Evolutionary conservation across 257 asterid genomes (phyloP), one percentile per base, ranked within the genome.

Genomic region (Cruciata laevipes): DNA sequence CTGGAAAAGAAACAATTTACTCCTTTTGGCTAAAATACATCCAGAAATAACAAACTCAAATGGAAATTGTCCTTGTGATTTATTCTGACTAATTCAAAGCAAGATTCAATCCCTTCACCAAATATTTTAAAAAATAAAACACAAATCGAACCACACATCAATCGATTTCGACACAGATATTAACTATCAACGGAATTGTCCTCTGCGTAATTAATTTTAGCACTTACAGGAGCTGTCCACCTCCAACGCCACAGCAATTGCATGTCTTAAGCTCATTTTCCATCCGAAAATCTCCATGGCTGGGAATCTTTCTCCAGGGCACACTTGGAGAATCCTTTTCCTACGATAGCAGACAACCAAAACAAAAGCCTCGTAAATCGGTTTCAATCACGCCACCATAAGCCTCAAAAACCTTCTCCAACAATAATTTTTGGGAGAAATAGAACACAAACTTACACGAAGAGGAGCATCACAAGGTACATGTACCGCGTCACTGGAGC

Each of bases 151-250:
- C 12, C 42, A 37, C 13, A 37, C 13, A 37, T 37, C 7, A 37
- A 37, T 37, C 13, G 42, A 21, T 21, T 23, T 20, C 60, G 18
- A 23, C 58, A 52, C 10, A 21, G 32, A 66, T n/a, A 31, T 9
- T 17, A 12, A 21, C 42, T 7, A 37, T 40, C 17, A 40, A 12
- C 49, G 49, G 4, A 1, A 40, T 40, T 11, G 3, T 40, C 47
- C 47, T 18, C 51, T 11, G 17, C 4, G 51, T 11, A 13, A 44
- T 16, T 4, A 47, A 47, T 47, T 47, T 3, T 33, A 69, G 25
- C 63, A 77, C 82, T 77, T 67, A 77, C 82, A 77, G 44, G 72
- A 73, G 74, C 62, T 66, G 27, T 78, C 79, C 76, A 31, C 67
- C 74, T 30, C 35, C 21, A 8, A 8, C 42, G 16, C 67, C 56